Conservation (phyloP, 306 rosid species). For the Cucurbita pepo region DNA sequence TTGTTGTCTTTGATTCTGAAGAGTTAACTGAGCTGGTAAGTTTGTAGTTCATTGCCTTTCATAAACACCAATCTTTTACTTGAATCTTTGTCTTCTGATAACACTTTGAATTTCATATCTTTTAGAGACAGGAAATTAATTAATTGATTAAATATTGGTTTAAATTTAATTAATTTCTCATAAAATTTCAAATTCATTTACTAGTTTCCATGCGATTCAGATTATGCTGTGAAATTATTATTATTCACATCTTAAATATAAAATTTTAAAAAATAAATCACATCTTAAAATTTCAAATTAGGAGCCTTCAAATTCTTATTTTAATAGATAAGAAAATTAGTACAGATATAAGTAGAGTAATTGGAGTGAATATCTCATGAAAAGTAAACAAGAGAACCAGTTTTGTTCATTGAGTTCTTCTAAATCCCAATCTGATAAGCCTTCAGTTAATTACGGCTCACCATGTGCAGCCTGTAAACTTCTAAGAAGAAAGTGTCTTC, state of each 20-base stretch:
- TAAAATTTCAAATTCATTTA: too few species aligned
- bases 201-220: too few species aligned
- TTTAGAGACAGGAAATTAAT: too few species aligned
- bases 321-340: background rate
- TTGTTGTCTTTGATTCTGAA: background rate
- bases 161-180: too few species aligned
- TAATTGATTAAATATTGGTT: too few species aligned
- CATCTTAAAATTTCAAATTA: background rate
- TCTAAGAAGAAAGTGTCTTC: background rate
- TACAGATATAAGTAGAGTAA: background rate
- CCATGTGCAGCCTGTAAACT: conserved; percentile 9
- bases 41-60: background rate
- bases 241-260: background rate
- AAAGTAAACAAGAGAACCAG: background rate
- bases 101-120: background rate
- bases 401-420: background rate
- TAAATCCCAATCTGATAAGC: background rate
- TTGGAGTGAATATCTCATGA: background rate
- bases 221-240: too few species aligned
- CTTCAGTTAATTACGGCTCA: background rate
- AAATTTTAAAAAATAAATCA: background rate
- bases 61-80: background rate
- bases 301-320: background rate
- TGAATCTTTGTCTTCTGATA: background rate
- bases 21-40: background rate